Evolutionary conservation across 1,284 basidiomycete genomes (phyloP).

Genomic region (Entoloma clypeatum): DNA sequence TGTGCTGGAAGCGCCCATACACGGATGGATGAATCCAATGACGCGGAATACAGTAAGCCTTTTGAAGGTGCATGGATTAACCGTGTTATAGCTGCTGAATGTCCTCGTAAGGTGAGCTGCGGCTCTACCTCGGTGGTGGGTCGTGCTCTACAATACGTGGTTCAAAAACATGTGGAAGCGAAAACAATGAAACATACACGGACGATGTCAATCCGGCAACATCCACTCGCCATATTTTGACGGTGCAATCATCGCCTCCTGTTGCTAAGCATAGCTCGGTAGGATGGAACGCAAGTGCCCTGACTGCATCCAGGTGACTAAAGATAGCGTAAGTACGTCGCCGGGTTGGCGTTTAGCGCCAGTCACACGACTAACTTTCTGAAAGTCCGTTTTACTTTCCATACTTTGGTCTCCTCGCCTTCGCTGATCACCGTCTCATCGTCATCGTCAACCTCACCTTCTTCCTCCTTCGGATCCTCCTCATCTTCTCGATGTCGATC

Average conservation of each 20-base stretch:
- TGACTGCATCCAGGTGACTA: slow-evolving; percentile 92
- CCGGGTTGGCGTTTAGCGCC: slow-evolving; percentile 15
- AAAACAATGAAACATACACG: slow-evolving; percentile 46
- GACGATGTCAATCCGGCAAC: slow-evolving; percentile 66
- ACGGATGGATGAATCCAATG: slow-evolving; percentile 89
- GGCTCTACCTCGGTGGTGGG: slow-evolving; percentile 82
- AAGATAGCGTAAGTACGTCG: slow-evolving; percentile 20
- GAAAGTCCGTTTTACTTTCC: slow-evolving; percentile 81
- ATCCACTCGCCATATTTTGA: slow-evolving; percentile 94
- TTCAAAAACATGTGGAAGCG: slow-evolving; percentile 1
- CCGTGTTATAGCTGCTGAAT: slow-evolving; percentile 89
- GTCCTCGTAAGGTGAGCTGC: slow-evolving; percentile 88
- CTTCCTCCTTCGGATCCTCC: slow-evolving; percentile 54
- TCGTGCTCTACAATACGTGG: slow-evolving; percentile 41
- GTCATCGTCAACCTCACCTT: slow-evolving; percentile 63
- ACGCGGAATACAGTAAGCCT: slow-evolving; percentile 84
- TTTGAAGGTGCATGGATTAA: slow-evolving; percentile 80
- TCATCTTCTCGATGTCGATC: slow-evolving; percentile 41
- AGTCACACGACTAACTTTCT: slow-evolving; percentile 66
- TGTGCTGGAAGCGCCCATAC: slow-evolving; percentile 81
- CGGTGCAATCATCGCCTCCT: slow-evolving; percentile 91
- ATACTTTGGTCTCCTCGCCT: slow-evolving; percentile 69
- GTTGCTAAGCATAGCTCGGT: slow-evolving; percentile 82
- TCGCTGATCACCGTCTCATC: slow-evolving; percentile 61
- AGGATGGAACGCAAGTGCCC: slow-evolving; percentile 85